Conservation (phyloP, 768 basidiomycete genomes). For the Naganishia friedmannii region DNA sequence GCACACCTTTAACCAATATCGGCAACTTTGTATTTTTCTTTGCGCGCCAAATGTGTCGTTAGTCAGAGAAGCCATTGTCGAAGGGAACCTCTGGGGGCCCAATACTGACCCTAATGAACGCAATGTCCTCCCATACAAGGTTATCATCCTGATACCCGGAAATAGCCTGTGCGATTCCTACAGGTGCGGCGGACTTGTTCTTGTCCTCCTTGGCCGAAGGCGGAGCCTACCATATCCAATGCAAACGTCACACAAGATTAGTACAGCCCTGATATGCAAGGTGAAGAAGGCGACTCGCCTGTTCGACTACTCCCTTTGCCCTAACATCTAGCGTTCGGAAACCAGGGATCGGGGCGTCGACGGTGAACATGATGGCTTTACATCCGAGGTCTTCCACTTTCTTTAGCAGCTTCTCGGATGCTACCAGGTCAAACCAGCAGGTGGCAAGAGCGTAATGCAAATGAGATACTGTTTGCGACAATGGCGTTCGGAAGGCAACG, state of each 20-base stretch:
- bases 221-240: constrained; percentile 31
- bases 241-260: neutral
- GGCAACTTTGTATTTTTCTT: constrained; percentile 55
- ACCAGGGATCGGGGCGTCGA: constrained; percentile 78
- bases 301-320: constrained; percentile 37
- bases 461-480: too few relatives aligned
- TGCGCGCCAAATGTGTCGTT: constrained; percentile 52
- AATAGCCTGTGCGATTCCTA: constrained; percentile 49
- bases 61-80: neutral
- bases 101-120: constrained; percentile 40
- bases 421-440: constrained; percentile 8
- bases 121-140: constrained; percentile 51
- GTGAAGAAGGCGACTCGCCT: neutral
- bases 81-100: neutral
- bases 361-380: constrained; percentile 85
- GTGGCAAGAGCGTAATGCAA: too few relatives aligned
- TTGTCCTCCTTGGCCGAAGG: constrained; percentile 37
- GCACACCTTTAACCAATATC: constrained; percentile 55
- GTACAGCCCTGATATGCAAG: neutral
- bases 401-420: constrained; percentile 66
- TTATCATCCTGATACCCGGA: constrained; percentile 52
- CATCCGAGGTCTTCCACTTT: constrained; percentile 72
- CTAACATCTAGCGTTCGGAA: constrained; percentile 58
- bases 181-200: constrained; percentile 36
- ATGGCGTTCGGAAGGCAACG: neutral